phyloP scores from a whole-genome alignment of 139 green algal genomes.

The Zygnema cylindricum region DNA sequence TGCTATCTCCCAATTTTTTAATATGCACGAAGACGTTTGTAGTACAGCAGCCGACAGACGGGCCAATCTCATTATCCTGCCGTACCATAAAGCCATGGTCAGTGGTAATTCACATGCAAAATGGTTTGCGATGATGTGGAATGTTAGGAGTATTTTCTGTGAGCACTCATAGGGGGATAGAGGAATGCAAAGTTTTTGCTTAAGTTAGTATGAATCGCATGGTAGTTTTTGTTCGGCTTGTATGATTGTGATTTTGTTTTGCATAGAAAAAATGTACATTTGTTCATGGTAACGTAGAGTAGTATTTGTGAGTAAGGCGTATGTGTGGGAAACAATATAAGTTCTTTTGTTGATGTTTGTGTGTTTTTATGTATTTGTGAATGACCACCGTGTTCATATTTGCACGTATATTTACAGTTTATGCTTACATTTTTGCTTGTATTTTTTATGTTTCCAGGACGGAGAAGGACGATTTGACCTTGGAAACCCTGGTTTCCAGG shows the following conservation, averaged over 20 bases:
- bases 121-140: too few species aligned
- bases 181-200: too few species aligned
- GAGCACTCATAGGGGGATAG: too few species aligned
- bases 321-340: neutral
- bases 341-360: neutral
- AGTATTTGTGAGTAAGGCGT: neutral
- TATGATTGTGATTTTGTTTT: too few species aligned
- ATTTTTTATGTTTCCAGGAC: neutral
- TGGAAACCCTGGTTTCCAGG: constrained; percentile 31
- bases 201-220: too few species aligned
- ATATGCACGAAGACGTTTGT: constrained; percentile 63
- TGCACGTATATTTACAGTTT: too few species aligned
- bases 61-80: constrained; percentile 50
- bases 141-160: too few species aligned
- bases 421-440: neutral
- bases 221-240: too few species aligned
- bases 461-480: constrained; percentile 42
- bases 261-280: too few species aligned
- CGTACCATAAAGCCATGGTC: constrained; percentile 53
- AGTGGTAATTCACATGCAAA: too few species aligned
- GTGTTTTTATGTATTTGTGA: neutral
- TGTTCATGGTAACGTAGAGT: too few species aligned
- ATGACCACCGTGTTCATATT: neutral
- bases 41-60: constrained; percentile 49
- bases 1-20: constrained; percentile 42